These are phyloP conservation scores for Zasmidium cellare DNA, from an alignment of 2,329 filamentous ascomycete genomes.

Conservation along the genomic window DNA sequence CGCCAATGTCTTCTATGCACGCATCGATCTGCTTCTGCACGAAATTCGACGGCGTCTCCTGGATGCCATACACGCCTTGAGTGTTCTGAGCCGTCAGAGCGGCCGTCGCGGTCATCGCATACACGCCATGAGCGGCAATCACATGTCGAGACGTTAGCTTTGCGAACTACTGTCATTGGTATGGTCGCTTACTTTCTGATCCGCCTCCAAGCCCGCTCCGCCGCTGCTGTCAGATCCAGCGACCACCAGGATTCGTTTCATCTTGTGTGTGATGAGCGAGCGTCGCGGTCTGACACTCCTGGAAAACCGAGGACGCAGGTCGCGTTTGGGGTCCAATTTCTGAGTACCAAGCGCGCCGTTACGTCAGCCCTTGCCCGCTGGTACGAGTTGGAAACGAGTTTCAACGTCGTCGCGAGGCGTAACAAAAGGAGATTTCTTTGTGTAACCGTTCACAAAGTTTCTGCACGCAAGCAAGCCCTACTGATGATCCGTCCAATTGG, in stretches of 20 bases:
- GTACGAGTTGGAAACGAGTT: neutral
- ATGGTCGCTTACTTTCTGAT: conserved; percentile 79
- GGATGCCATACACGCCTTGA: conserved; percentile 75
- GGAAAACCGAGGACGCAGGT: neutral
- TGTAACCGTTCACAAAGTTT: neutral
- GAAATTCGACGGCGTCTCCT: conserved; percentile 75
- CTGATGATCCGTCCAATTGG: neutral
- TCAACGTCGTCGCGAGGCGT: neutral
- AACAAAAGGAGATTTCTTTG: neutral
- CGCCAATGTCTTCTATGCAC: conserved; percentile 77
- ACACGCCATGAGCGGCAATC: conserved; percentile 78
- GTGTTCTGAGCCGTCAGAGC: conserved; percentile 97
- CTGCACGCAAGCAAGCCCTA: neutral
- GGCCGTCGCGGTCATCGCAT: conserved; percentile 94
- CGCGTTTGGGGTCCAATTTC: neutral
- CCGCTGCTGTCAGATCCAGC: conserved; percentile 90
- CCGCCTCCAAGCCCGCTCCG: conserved; percentile 92
- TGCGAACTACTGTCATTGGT: neutral
- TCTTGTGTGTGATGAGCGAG: conserved; percentile 5
- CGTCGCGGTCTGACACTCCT: neutral
- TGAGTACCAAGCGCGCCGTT: neutral
- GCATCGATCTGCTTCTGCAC: conserved; percentile 83
- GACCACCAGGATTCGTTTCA: conserved; percentile 70
- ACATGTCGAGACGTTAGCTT: neutral
- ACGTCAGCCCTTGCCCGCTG: neutral